Percentiles rank a stretch among this genome's conserved stretches.
Conservation (phyloP, 2,329 filamentous ascomycete genomes). For the Fusarium sulawesiense region DNA sequence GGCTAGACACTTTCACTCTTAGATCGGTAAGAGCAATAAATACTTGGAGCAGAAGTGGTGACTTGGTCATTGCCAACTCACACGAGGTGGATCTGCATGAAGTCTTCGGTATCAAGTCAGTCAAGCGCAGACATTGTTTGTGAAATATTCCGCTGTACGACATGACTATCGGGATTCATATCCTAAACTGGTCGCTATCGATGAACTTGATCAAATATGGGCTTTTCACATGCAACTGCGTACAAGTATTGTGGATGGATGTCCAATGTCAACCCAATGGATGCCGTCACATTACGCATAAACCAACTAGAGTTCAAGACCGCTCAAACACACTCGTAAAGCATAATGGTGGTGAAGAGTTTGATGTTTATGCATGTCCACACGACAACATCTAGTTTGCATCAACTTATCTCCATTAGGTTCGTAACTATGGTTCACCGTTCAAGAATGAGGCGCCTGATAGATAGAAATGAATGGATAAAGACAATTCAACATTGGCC, state of each 20-base stretch:
- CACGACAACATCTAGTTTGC: background rate
- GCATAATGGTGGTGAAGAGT: background rate
- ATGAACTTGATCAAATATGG: background rate
- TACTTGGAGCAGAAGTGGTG: background rate
- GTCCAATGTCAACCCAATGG: background rate
- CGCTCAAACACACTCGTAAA: background rate
- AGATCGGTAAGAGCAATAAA: background rate
- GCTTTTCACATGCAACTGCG: slow-evolving; percentile 6
- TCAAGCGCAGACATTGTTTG: background rate
- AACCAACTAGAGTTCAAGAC: background rate
- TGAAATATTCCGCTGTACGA: background rate
- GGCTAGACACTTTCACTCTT: background rate
- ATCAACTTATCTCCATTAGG: slow-evolving; percentile 3
- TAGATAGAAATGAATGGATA: slow-evolving; percentile 18
- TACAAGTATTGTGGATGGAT: background rate
- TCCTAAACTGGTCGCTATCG: background rate
- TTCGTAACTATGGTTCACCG: background rate
- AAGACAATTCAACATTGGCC: slow-evolving; percentile 11
- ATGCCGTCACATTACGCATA: background rate
- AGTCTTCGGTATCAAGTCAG: background rate
- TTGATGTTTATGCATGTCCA: background rate
- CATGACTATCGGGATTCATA: background rate
- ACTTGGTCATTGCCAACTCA: background rate
- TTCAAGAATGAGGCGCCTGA: slow-evolving; percentile 26
- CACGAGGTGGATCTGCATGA: background rate